These are phyloP conservation scores for Aspergillus versicolor DNA, from an alignment of 2,329 filamentous ascomycete species.

Conservation along the genomic window DNA sequence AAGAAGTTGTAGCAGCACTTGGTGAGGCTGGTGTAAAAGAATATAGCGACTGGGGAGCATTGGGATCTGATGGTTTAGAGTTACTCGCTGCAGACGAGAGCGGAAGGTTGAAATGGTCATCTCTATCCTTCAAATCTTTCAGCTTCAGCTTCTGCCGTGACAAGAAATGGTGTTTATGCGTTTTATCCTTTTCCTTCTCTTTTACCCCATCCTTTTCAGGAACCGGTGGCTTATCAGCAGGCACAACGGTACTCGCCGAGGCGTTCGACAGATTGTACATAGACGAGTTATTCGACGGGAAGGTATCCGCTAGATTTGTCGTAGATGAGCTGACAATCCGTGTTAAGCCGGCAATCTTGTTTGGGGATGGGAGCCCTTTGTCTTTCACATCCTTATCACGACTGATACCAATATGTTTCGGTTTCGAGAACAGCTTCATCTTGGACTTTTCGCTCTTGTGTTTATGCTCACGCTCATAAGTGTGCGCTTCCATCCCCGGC, in stretches of 20 bases:
- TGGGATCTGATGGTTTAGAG: slow-evolving; percentile 63
- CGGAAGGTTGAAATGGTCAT: slow-evolving; percentile 57
- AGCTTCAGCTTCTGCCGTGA: slow-evolving; percentile 66
- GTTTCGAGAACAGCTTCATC: slow-evolving; percentile 69
- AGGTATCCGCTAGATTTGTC: slow-evolving; percentile 57
- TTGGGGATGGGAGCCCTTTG: slow-evolving; percentile 59
- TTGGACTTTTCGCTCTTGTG: slow-evolving; percentile 61
- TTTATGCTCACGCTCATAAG: slow-evolving; percentile 47
- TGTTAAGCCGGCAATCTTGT: slow-evolving; percentile 54
- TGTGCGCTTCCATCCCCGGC: slow-evolving; percentile 24
- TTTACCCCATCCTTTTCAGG: slow-evolving; percentile 43
- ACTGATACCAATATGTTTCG: slow-evolving; percentile 63
- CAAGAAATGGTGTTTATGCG: slow-evolving; percentile 62
- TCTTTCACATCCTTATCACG: slow-evolving; percentile 57
- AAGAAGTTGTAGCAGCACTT: slow-evolving; percentile 57
- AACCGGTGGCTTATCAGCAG: slow-evolving; percentile 41
- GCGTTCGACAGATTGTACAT: slow-evolving; percentile 62
- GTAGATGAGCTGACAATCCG: slow-evolving; percentile 60
- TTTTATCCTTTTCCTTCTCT: slow-evolving; percentile 46
- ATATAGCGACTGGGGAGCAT: slow-evolving; percentile 63
- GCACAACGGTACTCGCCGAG: slow-evolving; percentile 61
- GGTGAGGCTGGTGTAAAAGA: slow-evolving; percentile 66
- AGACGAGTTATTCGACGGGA: slow-evolving; percentile 54
- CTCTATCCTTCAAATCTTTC: slow-evolving; percentile 62
- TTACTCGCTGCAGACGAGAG: slow-evolving; percentile 66